Conservation (phyloP, 106 monocot genomes). For the Dendrobium catenatum region DNA sequence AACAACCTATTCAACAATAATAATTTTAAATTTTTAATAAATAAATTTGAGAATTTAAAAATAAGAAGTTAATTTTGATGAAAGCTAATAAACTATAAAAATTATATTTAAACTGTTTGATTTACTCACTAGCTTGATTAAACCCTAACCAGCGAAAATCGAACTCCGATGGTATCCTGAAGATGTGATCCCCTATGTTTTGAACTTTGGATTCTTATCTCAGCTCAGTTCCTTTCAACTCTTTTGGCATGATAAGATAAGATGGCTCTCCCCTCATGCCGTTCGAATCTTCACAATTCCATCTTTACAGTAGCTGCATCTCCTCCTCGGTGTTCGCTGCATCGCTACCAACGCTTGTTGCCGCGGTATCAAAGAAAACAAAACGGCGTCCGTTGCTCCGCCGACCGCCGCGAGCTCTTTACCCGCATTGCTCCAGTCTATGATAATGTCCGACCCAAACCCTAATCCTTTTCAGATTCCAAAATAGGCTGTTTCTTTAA, state of each 20-base stretch:
- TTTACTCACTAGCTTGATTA: too few species aligned
- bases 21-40: too few species aligned
- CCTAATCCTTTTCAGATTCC: not conserved
- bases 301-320: not conserved
- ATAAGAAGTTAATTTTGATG: too few species aligned
- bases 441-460: constrained; percentile 41
- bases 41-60: too few species aligned
- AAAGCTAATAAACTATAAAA: too few species aligned
- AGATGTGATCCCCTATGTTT: not conserved
- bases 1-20: too few species aligned
- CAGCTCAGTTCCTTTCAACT: not conserved
- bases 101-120: too few species aligned
- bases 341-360: not conserved
- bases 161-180: too few species aligned
- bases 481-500: not conserved
- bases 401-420: constrained; percentile 74
- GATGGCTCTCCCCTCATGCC: not conserved
- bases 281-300: not conserved
- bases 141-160: too few species aligned
- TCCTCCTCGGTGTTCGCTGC: not conserved
- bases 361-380: not conserved
- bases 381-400: constrained; percentile 23
- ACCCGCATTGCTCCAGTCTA: constrained; percentile 85
- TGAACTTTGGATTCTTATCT: not conserved
- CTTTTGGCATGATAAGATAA: not conserved